Evolutionary conservation across 2,329 filamentous ascomycete genomes (phyloP).

Genomic region (Epichloe typhina): DNA sequence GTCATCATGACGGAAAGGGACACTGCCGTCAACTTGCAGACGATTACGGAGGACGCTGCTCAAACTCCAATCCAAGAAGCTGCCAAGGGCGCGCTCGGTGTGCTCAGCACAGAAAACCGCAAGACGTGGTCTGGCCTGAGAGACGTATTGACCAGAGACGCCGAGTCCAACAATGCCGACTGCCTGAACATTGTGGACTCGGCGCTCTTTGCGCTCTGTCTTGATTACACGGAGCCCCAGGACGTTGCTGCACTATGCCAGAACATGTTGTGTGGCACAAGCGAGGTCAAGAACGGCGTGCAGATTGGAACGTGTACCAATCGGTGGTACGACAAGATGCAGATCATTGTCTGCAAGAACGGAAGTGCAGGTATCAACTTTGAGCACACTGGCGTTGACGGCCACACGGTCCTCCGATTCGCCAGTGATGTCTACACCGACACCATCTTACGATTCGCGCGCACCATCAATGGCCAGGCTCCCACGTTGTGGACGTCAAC

Average conservation of each 20-base stretch:
- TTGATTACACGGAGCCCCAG: conserved; percentile 81
- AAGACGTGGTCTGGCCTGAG: conserved; percentile 90
- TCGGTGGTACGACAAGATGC: conserved; percentile 96
- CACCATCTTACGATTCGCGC: conserved; percentile 88
- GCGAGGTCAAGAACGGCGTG: conserved; percentile 79
- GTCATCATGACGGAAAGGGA: conserved; percentile 96
- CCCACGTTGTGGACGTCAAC: conserved; percentile 83
- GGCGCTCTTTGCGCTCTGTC: conserved; percentile 78
- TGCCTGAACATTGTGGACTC: conserved; percentile 93
- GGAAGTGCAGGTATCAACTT: conserved; percentile 98
- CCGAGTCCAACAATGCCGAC: conserved; percentile 87
- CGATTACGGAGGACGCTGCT: conserved; percentile 80
- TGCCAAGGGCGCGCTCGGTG: conserved; percentile 86
- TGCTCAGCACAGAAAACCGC: conserved; percentile 89
- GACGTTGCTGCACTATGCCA: conserved; percentile 79
- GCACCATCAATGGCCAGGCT: conserved; percentile 87
- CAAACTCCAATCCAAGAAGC: conserved; percentile 86
- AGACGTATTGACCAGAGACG: conserved; percentile 74
- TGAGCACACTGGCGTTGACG: conserved; percentile 94
- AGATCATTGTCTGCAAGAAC: conserved; percentile 98
- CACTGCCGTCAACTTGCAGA: conserved; percentile 78
- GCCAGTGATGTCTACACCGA: conserved; percentile 96
- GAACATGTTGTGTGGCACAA: conserved; percentile 97
- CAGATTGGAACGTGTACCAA: conserved; percentile 98
- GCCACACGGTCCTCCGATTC: conserved; percentile 91